A percentile compares a stretch with the other conserved stretches of the same genome.
These are phyloP conservation scores for Citrullus colocynthis DNA, from an alignment of 306 rosid genomes.

Conservation along the genomic window DNA sequence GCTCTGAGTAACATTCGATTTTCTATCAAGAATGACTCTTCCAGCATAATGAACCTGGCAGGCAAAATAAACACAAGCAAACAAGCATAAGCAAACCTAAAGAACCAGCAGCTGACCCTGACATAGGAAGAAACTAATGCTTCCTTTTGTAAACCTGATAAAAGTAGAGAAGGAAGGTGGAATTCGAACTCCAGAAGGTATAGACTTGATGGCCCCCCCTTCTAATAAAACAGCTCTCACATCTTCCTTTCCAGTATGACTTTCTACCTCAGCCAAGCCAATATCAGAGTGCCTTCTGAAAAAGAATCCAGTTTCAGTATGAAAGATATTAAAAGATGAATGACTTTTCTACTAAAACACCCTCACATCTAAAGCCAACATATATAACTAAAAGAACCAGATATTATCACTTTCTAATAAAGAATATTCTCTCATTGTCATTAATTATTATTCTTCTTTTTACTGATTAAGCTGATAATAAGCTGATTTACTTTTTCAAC, in stretches of 20 bases:
- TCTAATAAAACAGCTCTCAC: conserved; percentile 59
- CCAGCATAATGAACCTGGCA: conserved; percentile 72
- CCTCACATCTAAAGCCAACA: not conserved
- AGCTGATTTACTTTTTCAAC: not conserved
- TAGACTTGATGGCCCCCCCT: conserved; percentile 48
- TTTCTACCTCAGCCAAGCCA: conserved; percentile 51
- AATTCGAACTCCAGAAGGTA: conserved; percentile 50
- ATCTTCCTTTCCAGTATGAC: conserved; percentile 26
- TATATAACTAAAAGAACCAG: not conserved
- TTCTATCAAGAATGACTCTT: conserved; percentile 62
- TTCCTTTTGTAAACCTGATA: conserved; percentile 35
- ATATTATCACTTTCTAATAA: not conserved
- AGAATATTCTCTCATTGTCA: not conserved
- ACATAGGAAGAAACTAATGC: not conserved
- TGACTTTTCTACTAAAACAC: not conserved
- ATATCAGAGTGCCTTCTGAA: conserved; percentile 62
- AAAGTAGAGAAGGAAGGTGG: conserved; percentile 32
- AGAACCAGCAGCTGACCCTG: not conserved
- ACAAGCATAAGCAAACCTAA: conserved; percentile 12
- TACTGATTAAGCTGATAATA: not conserved
- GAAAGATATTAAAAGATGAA: not conserved
- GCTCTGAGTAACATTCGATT: conserved; percentile 86
- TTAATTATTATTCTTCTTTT: not conserved
- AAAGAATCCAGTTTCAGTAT: conserved; percentile 14
- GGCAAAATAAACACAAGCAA: not conserved